Base-by-base conservation (phyloP, 2,329 filamentous ascomycete genomes). In the Fusarium pseudograminearum region DNA sequence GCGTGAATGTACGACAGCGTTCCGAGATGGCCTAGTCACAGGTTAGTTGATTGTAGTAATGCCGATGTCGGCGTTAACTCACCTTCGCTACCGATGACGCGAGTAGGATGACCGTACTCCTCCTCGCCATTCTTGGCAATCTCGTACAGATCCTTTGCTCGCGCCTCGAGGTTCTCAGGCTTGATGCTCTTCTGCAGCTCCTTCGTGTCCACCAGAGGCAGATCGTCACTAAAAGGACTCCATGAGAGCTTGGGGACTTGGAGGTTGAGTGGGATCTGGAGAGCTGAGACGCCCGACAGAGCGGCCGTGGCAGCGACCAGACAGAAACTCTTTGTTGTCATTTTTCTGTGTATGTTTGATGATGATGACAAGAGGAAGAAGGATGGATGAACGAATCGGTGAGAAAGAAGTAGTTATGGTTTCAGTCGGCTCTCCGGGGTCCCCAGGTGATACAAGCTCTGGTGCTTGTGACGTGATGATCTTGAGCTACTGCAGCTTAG, bases 11-110 rank as follows among this genome's bases (percentile, higher is more conserved):
- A 92, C 52, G 87, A 81, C 44, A 92, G 80, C 0, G 90, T 92
- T 40, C 83, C 87, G n/a, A 82, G 74, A 72, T 92, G 90, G 28
- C 90, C 90, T 86, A 38, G 30, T 16, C 8, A 40, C 26, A 11
- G 20, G n/a, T 40, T 10, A 30, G 67, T 75, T 33, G 74, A 51
- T 40, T 20, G n/a, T 30, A 16, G 33, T 4, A 58, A 30, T 18
- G 41, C 57, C 58, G 46, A 46, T 40, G 14, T 30, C 34, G 47
- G 61, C 36, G 10, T 70, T 18, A 47, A 58, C 77, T 54, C 78
- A 89, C 88, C 89, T 76, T 85, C 75, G 67, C 89, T 91, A 31
- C 90, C 90, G 69, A 93, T 92, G 24, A 92, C 90, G 55, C 90
- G 85, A 2, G 90, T 93, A 2, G 90, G 90, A 72, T 90, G 90